Evolutionary conservation across 2,329 filamentous ascomycete genomes (phyloP), one percentile per base, ranked within the genome.

Genomic region (Aureobasidium zeae): DNA sequence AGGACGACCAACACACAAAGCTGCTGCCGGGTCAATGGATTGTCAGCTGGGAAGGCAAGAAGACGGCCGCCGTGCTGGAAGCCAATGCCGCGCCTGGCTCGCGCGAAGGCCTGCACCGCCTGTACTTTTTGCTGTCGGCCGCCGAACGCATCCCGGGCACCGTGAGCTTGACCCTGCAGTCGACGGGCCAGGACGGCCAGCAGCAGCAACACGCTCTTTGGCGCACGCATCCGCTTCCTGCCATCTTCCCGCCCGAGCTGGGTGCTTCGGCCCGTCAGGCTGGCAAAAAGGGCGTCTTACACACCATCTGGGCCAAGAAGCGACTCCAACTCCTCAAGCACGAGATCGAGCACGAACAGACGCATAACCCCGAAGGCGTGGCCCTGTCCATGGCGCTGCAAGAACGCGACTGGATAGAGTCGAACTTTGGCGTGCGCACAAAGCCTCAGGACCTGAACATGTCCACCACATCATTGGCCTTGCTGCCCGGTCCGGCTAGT

Each of bases 281-380:
- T 0, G 84, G 85, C 5, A 79, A 80, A 54, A 83, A 85, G 50
- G 87, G 87, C 2, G 85, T 94, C 2, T 64, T 94, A 48, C 88
- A 94, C 58, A 94, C 86, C 2, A 78, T 89, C 46, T 95, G 88
- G 86, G 88, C 85, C 13, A 87, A 87, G 68, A 81, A 84, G 61
- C 72, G 87, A 30, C 66, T 94, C 16, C 76, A 78, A 22, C 79
- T 83, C 49, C 67, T 94, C 35, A 77, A 86, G 39, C 71, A 71
- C 46, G 87, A 94, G 67, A 89, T 94, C 53, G 76, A 74, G 8
- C 67, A 69, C 6, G 87, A 94, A 66, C 74, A 81, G 57, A 73
- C 73, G 53, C 68, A 71, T 50, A 94, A 93, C 57, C 73, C 74
- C 10, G 87, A 94, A 64, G 83, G 87, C 15, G 76, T 94, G 13